phyloP scores from a whole-genome alignment of 306 rosid genomes.

The Crotalaria pallida region DNA sequence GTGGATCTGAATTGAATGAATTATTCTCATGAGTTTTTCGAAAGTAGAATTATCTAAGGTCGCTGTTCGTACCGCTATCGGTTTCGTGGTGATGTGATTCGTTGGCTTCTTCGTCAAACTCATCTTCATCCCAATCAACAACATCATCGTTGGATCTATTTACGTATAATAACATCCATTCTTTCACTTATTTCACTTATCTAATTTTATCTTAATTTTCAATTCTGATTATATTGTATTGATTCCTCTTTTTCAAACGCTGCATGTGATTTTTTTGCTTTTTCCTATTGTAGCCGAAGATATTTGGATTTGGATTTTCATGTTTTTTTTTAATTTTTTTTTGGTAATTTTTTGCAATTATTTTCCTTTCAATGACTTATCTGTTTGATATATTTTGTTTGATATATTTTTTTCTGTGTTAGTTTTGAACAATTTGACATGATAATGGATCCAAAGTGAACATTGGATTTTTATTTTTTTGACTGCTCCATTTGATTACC shows the following conservation, averaged over 20 bases:
- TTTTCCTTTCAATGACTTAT: not conserved
- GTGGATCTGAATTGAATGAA: not conserved
- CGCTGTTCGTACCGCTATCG: slow-evolving; percentile 72
- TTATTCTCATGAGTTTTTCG: too few relatives aligned
- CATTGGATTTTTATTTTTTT: not conserved
- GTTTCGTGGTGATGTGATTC: slow-evolving; percentile 82
- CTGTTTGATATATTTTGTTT: too few relatives aligned
- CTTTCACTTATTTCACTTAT: not conserved
- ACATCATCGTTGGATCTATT: slow-evolving; percentile 77
- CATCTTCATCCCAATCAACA: slow-evolving; percentile 76
- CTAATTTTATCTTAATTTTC: not conserved
- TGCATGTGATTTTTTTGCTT: not conserved
- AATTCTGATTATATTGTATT: not conserved
- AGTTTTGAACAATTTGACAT: not conserved
- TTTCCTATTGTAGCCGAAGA: too few relatives aligned
- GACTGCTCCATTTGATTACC: not conserved
- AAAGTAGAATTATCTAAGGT: slow-evolving; percentile 69
- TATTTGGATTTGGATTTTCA: not conserved
- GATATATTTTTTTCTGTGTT: not conserved
- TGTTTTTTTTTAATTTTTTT: too few relatives aligned
- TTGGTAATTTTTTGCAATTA: not conserved
- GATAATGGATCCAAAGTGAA: not conserved
- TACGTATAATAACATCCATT: slow-evolving; percentile 26
- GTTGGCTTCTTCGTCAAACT: slow-evolving; percentile 74
- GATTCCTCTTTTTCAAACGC: not conserved